Percentiles rank a stretch among this genome's conserved stretches.
Evolutionary conservation across 225 moss, liverwort and hornwort genomes (phyloP).

Genomic region (Bryoerythrophyllum caledonicum): DNA sequence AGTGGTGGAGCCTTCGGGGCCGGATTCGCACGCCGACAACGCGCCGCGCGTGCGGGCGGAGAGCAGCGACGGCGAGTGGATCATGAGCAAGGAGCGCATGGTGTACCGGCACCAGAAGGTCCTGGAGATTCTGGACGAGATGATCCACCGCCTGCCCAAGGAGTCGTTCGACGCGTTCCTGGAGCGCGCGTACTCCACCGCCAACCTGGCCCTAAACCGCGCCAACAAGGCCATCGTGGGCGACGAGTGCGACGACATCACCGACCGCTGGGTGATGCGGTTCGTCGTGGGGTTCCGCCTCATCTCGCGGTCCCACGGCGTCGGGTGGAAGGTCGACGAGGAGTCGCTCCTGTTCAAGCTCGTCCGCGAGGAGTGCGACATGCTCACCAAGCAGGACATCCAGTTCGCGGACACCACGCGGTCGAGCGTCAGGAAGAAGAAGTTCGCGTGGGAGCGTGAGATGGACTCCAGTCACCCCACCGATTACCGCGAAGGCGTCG

Average conservation of each 20-base stretch:
- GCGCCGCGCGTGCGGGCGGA: slow-evolving; percentile 40
- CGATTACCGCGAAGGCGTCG: slow-evolving; percentile 50
- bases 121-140: slow-evolving; percentile 37
- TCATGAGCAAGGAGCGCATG: slow-evolving; percentile 47
- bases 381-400: slow-evolving; percentile 54
- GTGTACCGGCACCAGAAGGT: slow-evolving; percentile 47
- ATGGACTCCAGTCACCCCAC: slow-evolving; percentile 47
- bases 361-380: slow-evolving; percentile 59
- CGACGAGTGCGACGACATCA: slow-evolving; percentile 45
- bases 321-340: slow-evolving; percentile 49
- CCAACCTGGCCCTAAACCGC: slow-evolving; percentile 47
- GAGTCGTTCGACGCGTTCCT: slow-evolving; percentile 49
- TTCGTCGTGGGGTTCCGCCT: slow-evolving; percentile 51
- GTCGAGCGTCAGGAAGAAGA: slow-evolving; percentile 36
- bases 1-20: slow-evolving; percentile 22
- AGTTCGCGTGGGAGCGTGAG: slow-evolving; percentile 47
- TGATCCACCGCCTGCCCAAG: slow-evolving; percentile 37
- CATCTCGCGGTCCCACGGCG: slow-evolving; percentile 38
- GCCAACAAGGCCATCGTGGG: slow-evolving; percentile 48
- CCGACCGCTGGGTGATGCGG: slow-evolving; percentile 54
- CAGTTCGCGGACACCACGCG: slow-evolving; percentile 47
- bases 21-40: slow-evolving; percentile 22
- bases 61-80: slow-evolving; percentile 42
- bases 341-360: slow-evolving; percentile 51
- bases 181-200: slow-evolving; percentile 51